Base-by-base conservation (phyloP, 1,284 basidiomycete genomes). In the Fomitiporia mediterranea region DNA sequence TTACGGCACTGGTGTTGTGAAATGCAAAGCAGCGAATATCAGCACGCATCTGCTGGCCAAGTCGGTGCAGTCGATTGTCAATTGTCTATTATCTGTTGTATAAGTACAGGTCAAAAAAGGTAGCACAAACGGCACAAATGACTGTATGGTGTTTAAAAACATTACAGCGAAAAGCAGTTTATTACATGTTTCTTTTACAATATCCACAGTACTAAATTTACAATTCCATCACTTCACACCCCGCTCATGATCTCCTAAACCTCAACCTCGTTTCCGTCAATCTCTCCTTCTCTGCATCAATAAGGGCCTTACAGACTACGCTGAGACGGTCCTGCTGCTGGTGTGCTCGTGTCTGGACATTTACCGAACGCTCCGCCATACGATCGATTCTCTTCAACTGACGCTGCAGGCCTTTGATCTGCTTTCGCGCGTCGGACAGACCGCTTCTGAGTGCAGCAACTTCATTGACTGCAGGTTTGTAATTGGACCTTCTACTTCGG, bases 21-120 rank as follows among this genome's bases (percentile, higher is more conserved):
- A 86, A 78, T 11, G 86, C 77, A 0, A 86, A 70, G 21, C 84
- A 82, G 67, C 89, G 86, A 57, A 89, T 78, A 58, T 75, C 77
- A 1, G 89, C 87, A 42, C 78, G 68, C 64, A 86, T 86, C 60
- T 82, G 77, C 64, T 89, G 85, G 0, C 86, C 85, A 37, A 86
- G 77, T n/a, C 84, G 78, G 69, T 88, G 84, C 13, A 74, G 78
- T 60, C 82, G 77, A 66, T 86, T 83, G 56, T 86, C n/a, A n/a
- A n/a, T n/a, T n/a, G n/a, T n/a, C n/a, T n/a, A n/a, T n/a, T n/a
- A n/a, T n/a, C n/a, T n/a, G n/a, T n/a, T n/a, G n/a, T n/a, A n/a
- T n/a, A n/a, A n/a, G n/a, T n/a, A n/a, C n/a, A n/a, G n/a, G n/a
- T n/a, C n/a, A n/a, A n/a, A n/a, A n/a, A n/a, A n/a, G n/a, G n/a